Evolutionary conservation across 2,329 filamentous ascomycete species (phyloP).

Genomic region (Cercospora zeae-maydis): DNA sequence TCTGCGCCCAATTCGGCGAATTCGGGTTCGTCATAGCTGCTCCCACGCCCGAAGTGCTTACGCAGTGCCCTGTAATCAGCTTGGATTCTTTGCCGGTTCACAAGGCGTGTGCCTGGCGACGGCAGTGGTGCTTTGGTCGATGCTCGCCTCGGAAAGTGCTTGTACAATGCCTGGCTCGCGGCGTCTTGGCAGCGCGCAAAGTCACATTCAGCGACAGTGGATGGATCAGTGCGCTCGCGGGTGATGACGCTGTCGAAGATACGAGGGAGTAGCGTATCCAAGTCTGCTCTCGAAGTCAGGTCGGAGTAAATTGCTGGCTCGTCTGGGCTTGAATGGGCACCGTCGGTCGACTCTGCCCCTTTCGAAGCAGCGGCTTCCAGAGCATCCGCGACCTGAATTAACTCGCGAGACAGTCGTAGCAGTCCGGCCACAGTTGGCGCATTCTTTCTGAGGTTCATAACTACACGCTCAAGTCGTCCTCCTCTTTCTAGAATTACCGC

Average conservation of each 20-base stretch:
- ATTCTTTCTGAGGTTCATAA: slow-evolving; percentile 37
- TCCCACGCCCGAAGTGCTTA: slow-evolving; percentile 7
- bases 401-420: slow-evolving; percentile 29
- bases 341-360: slow-evolving; percentile 19
- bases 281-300: not conserved
- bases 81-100: slow-evolving; percentile 15
- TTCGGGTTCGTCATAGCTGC: not conserved
- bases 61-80: slow-evolving; percentile 10
- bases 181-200: not conserved
- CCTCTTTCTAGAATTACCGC: slow-evolving; percentile 42
- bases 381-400: slow-evolving; percentile 26
- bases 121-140: not conserved
- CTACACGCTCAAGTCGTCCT: slow-evolving; percentile 39
- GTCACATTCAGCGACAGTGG: not conserved
- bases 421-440: slow-evolving; percentile 21
- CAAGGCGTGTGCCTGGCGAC: slow-evolving; percentile 28
- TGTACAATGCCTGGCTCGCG: not conserved
- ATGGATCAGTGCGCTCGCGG: not conserved
- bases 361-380: slow-evolving; percentile 16
- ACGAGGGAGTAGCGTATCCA: slow-evolving; percentile 17
- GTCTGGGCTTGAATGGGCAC: slow-evolving; percentile 19
- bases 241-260: slow-evolving; percentile 24
- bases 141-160: not conserved
- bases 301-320: not conserved
- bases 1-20: not conserved